A percentile compares a stretch with the other conserved stretches of the same genome.
phyloP scores from a whole-genome alignment of 2,329 filamentous ascomycete genomes.

The Aureobasidium sp. region DNA sequence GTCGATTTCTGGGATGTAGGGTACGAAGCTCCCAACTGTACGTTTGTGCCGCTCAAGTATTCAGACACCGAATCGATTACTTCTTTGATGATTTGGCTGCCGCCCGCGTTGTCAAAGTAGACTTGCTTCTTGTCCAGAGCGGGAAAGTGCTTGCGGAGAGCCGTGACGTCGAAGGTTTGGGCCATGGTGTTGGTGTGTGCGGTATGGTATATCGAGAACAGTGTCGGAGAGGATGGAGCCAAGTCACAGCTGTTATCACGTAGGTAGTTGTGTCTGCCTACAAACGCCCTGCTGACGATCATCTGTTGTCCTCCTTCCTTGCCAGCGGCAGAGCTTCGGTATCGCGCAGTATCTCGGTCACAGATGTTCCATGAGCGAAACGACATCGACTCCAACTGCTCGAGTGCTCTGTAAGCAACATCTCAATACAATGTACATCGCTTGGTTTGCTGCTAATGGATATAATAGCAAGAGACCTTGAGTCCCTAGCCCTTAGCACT shows the following conservation, averaged over 20 bases:
- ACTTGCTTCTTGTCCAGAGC: slow-evolving; percentile 58
- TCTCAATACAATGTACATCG: no score
- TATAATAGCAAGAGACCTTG: not conserved
- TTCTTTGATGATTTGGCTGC: slow-evolving; percentile 58
- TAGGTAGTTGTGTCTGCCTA: not conserved
- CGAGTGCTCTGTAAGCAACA: no score
- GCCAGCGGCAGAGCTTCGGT: slow-evolving; percentile 1
- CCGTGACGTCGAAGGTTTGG: slow-evolving; percentile 44
- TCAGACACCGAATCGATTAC: slow-evolving; percentile 54
- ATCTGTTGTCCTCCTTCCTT: slow-evolving; percentile 8
- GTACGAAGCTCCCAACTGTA: slow-evolving; percentile 68
- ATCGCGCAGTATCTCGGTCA: not conserved
- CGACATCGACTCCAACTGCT: not conserved
- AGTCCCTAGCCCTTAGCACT: not conserved
- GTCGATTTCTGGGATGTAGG: slow-evolving; percentile 51
- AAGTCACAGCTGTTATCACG: not conserved
- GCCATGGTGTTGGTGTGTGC: slow-evolving; percentile 18
- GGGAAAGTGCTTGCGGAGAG: slow-evolving; percentile 55
- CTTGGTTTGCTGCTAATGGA: not conserved
- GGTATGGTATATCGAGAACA: not conserved
- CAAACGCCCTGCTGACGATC: not conserved
- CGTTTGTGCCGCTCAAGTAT: slow-evolving; percentile 54
- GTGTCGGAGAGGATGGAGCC: not conserved
- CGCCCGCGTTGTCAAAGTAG: slow-evolving; percentile 71
- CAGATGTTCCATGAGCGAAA: not conserved